Base-by-base conservation (phyloP, 1,284 basidiomycete species). In the Pascua guehoae region DNA sequence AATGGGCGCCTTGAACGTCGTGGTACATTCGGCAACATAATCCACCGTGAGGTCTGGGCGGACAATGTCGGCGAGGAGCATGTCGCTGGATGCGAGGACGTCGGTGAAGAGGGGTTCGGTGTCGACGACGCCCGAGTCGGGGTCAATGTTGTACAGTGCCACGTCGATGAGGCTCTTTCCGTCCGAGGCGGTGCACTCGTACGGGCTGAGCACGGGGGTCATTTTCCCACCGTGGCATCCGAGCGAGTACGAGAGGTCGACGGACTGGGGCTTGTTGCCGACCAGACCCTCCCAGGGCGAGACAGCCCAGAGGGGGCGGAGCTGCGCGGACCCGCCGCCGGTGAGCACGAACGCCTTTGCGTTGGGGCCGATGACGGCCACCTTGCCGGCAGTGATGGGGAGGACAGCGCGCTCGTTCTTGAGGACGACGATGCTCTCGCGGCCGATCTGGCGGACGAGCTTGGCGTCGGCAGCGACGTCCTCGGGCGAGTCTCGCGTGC, bases 291-390 rank as follows among this genome's bases (percentile, higher is more conserved):
- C 77, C 47, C 81, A 76, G 12, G 82, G 81, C 1, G 81, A 80
- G 17, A 82, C 76, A 3, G 79, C 74, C 66, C 81, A 84, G 9
- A 78, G 77, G 8, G 81, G 71, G 41, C 77, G 67, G 18, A 85
- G 74, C 5, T 74, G 68, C 10, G 83, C 83, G 36, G 80, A 81
- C 8, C 84, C 84, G 39, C 84, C 84, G 32, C 83, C 84, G 14
- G 81, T 81, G 36, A 80, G 78, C 58, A 81, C 78, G 0, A 79
- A 75, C 24, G 75, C 68, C 62, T 83, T 83, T 18, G 83, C 83
- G 66, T 85, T 84, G 17, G 82, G 81, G 0, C 84, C 84, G 55
- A 85, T 83, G 52, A 85, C 80, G 9, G 82, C 82, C 56, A 84
- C 79, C 49, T 64, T 17, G 72, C 0, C 46, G 73, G 39, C 41